Conservation (phyloP, 768 basidiomycete species). For the Clavaria fumosa region DNA sequence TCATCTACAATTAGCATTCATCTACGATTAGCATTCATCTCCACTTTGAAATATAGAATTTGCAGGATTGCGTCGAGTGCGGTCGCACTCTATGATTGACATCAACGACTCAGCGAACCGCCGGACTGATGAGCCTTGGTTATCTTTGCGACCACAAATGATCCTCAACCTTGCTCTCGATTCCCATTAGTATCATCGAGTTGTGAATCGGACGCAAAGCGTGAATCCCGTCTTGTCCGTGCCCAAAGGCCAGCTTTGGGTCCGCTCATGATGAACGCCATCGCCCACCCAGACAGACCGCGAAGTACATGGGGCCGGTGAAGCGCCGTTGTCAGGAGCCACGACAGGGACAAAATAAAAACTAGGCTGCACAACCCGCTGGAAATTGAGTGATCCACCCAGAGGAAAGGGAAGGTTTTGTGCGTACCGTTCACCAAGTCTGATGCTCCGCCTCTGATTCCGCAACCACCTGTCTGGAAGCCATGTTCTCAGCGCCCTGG, state of each 20-base stretch:
- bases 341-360: slow-evolving; percentile 49
- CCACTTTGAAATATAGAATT: too few species aligned
- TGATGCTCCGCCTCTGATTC: slow-evolving; percentile 25
- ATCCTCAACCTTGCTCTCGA: too few species aligned
- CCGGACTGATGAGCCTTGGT: too few species aligned
- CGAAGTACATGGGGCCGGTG: slow-evolving; percentile 52
- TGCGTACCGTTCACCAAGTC: slow-evolving; percentile 40
- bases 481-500: slow-evolving; percentile 48
- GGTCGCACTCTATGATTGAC: too few species aligned
- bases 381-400: not conserved
- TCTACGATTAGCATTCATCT: too few species aligned
- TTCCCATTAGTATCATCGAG: too few species aligned
- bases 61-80: too few species aligned
- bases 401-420: not conserved
- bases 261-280: slow-evolving; percentile 51
- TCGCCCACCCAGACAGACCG: slow-evolving; percentile 58
- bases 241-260: slow-evolving; percentile 41
- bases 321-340: slow-evolving; percentile 44
- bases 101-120: too few species aligned
- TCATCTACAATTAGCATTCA: too few species aligned
- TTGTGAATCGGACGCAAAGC: too few species aligned
- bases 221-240: too few species aligned
- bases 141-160: too few species aligned
- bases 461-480: slow-evolving; percentile 41
- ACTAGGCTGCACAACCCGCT: slow-evolving; percentile 26